phyloP scores from a whole-genome alignment of 371 early-diverging fungal genomes.

The Lichtheimia ornata region DNA sequence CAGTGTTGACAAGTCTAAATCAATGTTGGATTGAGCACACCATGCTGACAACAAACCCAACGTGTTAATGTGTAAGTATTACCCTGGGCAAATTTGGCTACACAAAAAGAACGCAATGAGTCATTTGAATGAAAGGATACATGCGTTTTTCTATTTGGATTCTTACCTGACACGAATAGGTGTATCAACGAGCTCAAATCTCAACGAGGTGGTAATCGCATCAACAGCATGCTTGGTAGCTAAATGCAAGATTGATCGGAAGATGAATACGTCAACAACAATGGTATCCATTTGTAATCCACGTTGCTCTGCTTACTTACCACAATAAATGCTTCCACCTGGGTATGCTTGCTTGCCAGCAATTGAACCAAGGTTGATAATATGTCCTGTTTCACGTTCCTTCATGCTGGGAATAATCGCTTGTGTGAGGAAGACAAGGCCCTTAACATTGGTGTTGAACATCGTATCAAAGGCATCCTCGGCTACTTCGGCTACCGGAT shows the following conservation, averaged over 20 bases:
- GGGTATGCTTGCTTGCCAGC: conserved; percentile 75
- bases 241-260: conserved; percentile 11
- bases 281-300: not conserved
- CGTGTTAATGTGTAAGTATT: too few relatives aligned
- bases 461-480: conserved; percentile 75
- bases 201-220: conserved; percentile 77
- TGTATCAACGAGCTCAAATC: conserved; percentile 79
- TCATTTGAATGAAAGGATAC: not conserved
- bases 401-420: conserved; percentile 87
- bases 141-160: not conserved
- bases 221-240: conserved; percentile 91
- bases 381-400: conserved; percentile 70
- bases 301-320: conserved; percentile 29
- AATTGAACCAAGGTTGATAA: conserved; percentile 89
- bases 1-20: conserved; percentile 89
- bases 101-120: too few relatives aligned
- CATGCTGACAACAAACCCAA: too few relatives aligned
- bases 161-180: conserved; percentile 63
- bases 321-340: conserved; percentile 86
- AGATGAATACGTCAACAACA: not conserved
- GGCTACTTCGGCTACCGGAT: conserved; percentile 66
- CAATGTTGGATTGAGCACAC: conserved; percentile 46
- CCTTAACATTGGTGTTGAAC: conserved; percentile 93
- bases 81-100: too few relatives aligned
- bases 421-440: conserved; percentile 77